Evolutionary conservation across 768 basidiomycete species (phyloP), one percentile per base, ranked within the genome.

Genomic region (Cystofilobasidium ferigula): DNA sequence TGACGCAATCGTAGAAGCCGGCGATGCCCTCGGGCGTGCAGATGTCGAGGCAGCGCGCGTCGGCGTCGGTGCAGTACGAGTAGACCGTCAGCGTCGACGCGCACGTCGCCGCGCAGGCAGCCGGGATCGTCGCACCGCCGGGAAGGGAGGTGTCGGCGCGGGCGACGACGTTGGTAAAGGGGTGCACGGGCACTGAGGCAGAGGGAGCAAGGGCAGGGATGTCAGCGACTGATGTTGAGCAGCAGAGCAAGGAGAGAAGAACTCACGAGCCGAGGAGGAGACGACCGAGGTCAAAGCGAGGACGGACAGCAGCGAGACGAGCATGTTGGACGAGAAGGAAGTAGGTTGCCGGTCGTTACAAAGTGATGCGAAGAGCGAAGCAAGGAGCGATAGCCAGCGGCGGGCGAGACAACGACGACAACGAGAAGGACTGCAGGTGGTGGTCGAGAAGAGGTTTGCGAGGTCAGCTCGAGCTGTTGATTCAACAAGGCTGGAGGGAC

Each of bases 131-230:
- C 12, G 51, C 51, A 4, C 30, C 30, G 26, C 51, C 51, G 7
- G 51, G 51, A 6, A 54, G 51, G 51, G 26, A 5, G 51, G 51
- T 16, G 51, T 54, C 51, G 28, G 26, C 28, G 2, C 51, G 51
- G 18, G 28, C 51, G 51, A 54, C 51, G 14, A 54, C 32, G 51
- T 54, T 32, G 51, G 51, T 32, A n/a, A 54, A 54, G 51, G 51
- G 51, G 30, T 54, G 51, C 2, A 28, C 16, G 51, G 51, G 51
- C 28, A 54, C 51, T 54, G 51, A 32, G 51, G 3, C 12, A 16
- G 51, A 30, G 16, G 30, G 10, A 45, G 43, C 43, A 45, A 45
- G 43, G 40, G 10, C 13, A 42, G 40, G 14, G 40, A 18, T 6
- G 20, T 12, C 40, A 3, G 7, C 7, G 20, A 42, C 14, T 40